A percentile compares a stretch with the other conserved stretches of the same genome.
phyloP scores from a whole-genome alignment of 495 filamentous ascomycete genomes.

The Annulohypoxylon nitens region DNA sequence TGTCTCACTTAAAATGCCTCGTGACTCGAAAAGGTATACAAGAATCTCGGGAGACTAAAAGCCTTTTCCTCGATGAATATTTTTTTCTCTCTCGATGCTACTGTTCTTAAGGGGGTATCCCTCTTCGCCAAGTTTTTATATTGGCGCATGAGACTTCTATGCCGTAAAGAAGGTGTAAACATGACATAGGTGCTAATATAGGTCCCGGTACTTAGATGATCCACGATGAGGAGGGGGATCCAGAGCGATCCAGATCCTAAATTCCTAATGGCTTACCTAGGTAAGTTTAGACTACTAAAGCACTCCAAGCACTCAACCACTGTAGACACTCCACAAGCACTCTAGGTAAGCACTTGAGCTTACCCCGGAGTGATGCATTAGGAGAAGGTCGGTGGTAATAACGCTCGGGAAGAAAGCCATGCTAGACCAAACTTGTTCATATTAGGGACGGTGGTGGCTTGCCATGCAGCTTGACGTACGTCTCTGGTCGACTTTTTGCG shows the following conservation, averaged over 20 bases:
- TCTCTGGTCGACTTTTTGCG: constrained; percentile 36
- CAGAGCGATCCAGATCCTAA: constrained; percentile 33
- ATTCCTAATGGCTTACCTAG: constrained; percentile 22
- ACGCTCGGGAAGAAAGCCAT: constrained; percentile 25
- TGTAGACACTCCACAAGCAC: too few relatives aligned
- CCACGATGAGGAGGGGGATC: constrained; percentile 14
- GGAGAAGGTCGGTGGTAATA: constrained; percentile 31
- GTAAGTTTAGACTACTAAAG: constrained; percentile 24
- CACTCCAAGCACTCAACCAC: not conserved
- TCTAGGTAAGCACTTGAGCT: too few relatives aligned
- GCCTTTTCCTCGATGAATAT: constrained; percentile 2
- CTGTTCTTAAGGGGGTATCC: constrained; percentile 11
- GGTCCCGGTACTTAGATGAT: constrained; percentile 5
- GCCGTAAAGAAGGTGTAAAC: constrained; percentile 36
- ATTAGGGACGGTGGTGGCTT: constrained; percentile 27
- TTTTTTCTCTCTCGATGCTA: not conserved
- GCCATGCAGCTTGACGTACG: constrained; percentile 46
- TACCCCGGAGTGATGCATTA: constrained; percentile 21
- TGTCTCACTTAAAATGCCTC: constrained; percentile 39
- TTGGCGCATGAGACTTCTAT: constrained; percentile 29
- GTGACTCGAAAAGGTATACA: constrained; percentile 40
- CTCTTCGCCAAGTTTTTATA: constrained; percentile 20
- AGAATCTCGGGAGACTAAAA: constrained; percentile 9
- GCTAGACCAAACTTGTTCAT: constrained; percentile 32
- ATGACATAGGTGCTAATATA: constrained; percentile 32